Evolutionary conservation across 441 rosid genomes (phyloP).

Genomic region (Dalechampia spathulata): DNA sequence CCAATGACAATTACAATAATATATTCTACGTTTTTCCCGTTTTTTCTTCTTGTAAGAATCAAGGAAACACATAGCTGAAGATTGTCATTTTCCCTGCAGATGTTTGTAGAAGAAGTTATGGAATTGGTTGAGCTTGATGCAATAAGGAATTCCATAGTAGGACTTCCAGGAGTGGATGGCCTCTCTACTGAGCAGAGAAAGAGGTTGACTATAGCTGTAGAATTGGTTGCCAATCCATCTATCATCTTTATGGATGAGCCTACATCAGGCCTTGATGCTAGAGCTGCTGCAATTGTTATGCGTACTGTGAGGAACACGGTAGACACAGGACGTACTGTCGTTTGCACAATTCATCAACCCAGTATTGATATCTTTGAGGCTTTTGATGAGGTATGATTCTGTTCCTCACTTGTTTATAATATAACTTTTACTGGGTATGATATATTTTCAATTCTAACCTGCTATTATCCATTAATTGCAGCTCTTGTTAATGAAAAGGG

Average conservation of each 20-base stretch:
- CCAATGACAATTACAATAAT: too few relatives aligned
- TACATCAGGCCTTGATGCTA: constrained; percentile 79
- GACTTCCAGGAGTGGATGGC: constrained; percentile 9
- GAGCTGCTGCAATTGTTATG: constrained; percentile 90
- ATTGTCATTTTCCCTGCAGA: background rate
- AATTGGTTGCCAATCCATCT: constrained; percentile 75
- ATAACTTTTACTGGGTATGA: background rate
- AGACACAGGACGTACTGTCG: constrained; percentile 21
- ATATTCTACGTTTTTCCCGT: too few relatives aligned
- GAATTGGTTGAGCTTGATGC: constrained; percentile 6
- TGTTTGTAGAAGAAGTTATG: constrained; percentile 14
- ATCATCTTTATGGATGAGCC: constrained; percentile 87
- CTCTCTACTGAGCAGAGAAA: constrained; percentile 69
- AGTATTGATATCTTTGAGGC: constrained; percentile 15
- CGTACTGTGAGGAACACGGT: constrained; percentile 81
- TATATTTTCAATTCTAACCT: background rate
- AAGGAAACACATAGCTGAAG: background rate
- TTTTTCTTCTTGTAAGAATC: too few relatives aligned
- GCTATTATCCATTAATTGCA: background rate
- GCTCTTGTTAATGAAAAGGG: constrained; percentile 14
- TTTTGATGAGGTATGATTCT: constrained; percentile 14
- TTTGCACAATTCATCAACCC: constrained; percentile 15
- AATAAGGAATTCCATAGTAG: constrained; percentile 3
- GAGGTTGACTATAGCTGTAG: constrained; percentile 77
- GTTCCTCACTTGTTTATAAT: background rate